phyloP scores from a whole-genome alignment of 495 filamentous ascomycete species.

The Aspergillus conjunctus region DNA sequence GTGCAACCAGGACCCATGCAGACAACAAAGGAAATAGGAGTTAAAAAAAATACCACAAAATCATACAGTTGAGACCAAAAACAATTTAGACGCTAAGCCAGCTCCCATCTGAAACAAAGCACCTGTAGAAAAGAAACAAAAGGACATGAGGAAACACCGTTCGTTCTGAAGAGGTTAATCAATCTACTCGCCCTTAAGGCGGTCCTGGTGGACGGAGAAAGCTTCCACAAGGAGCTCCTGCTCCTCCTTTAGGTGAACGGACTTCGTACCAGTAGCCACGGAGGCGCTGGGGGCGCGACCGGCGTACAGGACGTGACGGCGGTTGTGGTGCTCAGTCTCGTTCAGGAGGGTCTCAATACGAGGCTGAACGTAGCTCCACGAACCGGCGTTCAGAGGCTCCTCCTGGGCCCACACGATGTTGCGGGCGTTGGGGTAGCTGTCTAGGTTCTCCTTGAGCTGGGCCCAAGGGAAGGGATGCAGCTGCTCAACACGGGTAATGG shows the following conservation, averaged over 20 bases:
- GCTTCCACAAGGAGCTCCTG: slow-evolving; percentile 81
- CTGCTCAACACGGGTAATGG: slow-evolving; percentile 95
- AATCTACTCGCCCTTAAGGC: slow-evolving; percentile 57
- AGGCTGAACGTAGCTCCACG: slow-evolving; percentile 93
- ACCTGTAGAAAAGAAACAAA: slow-evolving; percentile 28
- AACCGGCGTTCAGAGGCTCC: slow-evolving; percentile 95
- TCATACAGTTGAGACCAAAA: slow-evolving; percentile 35
- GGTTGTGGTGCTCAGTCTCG: slow-evolving; percentile 83
- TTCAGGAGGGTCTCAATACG: slow-evolving; percentile 95
- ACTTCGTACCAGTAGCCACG: slow-evolving; percentile 92
- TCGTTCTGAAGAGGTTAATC: slow-evolving; percentile 20
- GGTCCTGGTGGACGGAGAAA: slow-evolving; percentile 61
- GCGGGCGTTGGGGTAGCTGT: slow-evolving; percentile 94
- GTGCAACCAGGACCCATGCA: slow-evolving; percentile 36
- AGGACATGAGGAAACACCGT: slow-evolving; percentile 17
- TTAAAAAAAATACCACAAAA: slow-evolving; percentile 22
- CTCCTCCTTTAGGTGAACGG: slow-evolving; percentile 89
- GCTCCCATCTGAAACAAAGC: slow-evolving; percentile 33
- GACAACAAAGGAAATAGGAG: slow-evolving; percentile 25
- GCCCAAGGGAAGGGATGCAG: slow-evolving; percentile 99
- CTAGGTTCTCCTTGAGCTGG: slow-evolving; percentile 91
- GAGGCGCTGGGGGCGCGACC: slow-evolving; percentile 86
- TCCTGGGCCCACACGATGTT: slow-evolving; percentile 96
- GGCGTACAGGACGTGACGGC: slow-evolving; percentile 95
- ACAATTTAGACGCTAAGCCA: slow-evolving; percentile 33